Evolutionary conservation across 805 yeast species (phyloP), one percentile per base, ranked within the genome.

Genomic region (Yarrowia deformans): DNA sequence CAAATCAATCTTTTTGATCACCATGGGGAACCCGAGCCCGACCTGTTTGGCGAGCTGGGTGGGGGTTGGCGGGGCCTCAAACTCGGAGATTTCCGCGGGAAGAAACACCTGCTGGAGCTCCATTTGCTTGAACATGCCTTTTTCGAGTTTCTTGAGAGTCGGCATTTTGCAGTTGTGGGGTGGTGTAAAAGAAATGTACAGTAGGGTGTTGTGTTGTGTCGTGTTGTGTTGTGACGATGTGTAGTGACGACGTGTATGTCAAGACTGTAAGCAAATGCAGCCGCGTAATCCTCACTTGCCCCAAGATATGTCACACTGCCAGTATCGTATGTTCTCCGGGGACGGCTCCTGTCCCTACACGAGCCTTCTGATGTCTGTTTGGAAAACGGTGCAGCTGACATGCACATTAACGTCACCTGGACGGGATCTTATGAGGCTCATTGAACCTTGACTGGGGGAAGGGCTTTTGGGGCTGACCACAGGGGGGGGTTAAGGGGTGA

Each of bases 71-170:
- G 45, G 70, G 9, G n/a, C 54, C 3, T 48, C 49, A 9, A 70
- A 35, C 18, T 39, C 64, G 18, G 72, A 66, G 13, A 72, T 52
- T 23, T 52, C 55, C 6, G 67, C 70, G 6, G 74, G 74, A 43
- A 70, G 66, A 40, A 39, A 40, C 16, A 70, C 69, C 40, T 72
- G 72, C 60, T 72, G 74, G 8, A 72, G 63, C 45, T 72, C 74
- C 73, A 72, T 71, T 52, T 72, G 74, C 18, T 52, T 50, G 40
- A 54, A 14, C 69, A 66, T 66, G 39, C 61, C 69, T 13, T 50
- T 32, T 34, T 35, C 56, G 34, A 58, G 70, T n/a, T 37, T 58
- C 60, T 58, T 35, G 29, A 35, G 54, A 10, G 69, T 23, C 34
- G n/a, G 35, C 37, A 32, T 34, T 46, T 19, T 49, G 8, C 16